Percentiles rank a stretch among this genome's conserved stretches.
Conservation (phyloP, 768 basidiomycete species). For the Clavaria fumosa region DNA sequence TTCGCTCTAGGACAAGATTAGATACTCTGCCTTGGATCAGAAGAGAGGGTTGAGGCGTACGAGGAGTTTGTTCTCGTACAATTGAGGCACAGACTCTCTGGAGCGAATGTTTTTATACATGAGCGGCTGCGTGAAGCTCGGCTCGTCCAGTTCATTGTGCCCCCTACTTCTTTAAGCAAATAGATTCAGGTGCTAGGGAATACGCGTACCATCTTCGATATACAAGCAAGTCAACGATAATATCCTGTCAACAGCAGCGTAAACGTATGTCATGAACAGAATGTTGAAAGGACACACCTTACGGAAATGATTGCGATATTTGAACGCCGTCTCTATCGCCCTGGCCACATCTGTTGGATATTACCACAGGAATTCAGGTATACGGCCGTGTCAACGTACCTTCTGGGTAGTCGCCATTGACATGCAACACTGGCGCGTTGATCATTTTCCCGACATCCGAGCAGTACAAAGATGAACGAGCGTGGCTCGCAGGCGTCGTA, state of each 20-base stretch:
- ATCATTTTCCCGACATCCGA: constrained; percentile 86
- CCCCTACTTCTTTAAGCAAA: constrained; percentile 20
- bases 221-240: constrained; percentile 67
- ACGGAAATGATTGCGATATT: constrained; percentile 74
- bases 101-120: constrained; percentile 86
- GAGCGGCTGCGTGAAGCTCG: constrained; percentile 71
- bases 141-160: constrained; percentile 82
- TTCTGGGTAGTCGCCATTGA: constrained; percentile 86
- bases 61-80: constrained; percentile 68
- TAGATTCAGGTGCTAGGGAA: neutral
- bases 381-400: constrained; percentile 22
- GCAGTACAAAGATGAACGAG: constrained; percentile 77
- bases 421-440: constrained; percentile 76
- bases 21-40: neutral
- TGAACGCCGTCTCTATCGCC: constrained; percentile 79
- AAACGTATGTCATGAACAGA: neutral
- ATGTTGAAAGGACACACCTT: constrained; percentile 30
- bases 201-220: neutral
- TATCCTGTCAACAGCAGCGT: constrained; percentile 31
- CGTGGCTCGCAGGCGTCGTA: constrained; percentile 74
- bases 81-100: constrained; percentile 58
- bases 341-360: constrained; percentile 51
- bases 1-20: constrained; percentile 23
- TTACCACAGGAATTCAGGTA: neutral
- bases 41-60: constrained; percentile 27